Conservation (phyloP, 2,329 filamentous ascomycete genomes). For the Xylaria arbuscula region DNA sequence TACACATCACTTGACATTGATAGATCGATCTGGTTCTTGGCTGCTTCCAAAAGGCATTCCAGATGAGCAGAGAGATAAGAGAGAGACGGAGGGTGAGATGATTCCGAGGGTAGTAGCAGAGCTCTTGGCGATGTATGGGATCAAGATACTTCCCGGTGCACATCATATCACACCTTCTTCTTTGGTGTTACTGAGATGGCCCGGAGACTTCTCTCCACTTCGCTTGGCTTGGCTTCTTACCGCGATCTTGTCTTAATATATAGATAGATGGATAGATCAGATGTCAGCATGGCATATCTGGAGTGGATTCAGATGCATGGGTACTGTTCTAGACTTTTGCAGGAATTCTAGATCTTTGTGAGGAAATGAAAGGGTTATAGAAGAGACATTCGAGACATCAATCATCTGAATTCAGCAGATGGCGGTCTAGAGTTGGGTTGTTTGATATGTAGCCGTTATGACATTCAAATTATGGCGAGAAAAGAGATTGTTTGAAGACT, state of each 20-base stretch:
- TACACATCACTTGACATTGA: background rate
- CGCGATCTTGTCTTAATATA: background rate
- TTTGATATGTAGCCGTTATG: background rate
- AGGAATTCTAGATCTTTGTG: background rate
- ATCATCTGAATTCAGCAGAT: background rate
- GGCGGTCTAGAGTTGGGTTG: background rate
- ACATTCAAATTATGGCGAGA: background rate
- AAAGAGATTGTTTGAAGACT: background rate
- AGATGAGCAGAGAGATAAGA: background rate
- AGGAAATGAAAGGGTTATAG: background rate
- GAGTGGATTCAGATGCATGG: background rate
- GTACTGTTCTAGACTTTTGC: background rate
- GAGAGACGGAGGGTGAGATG: background rate
- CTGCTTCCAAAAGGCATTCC: background rate
- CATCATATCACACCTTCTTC: background rate
- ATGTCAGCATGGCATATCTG: background rate
- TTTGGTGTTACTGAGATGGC: background rate
- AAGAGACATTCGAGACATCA: background rate
- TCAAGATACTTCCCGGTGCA: background rate
- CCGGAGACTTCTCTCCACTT: background rate
- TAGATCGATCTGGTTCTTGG: conserved; percentile 7
- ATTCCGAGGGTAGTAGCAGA: background rate
- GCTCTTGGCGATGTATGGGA: background rate
- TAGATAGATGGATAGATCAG: background rate
- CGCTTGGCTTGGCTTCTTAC: background rate